phyloP scores from a whole-genome alignment of 371 early-diverging fungal genomes.

The Mortierella sp. region DNA sequence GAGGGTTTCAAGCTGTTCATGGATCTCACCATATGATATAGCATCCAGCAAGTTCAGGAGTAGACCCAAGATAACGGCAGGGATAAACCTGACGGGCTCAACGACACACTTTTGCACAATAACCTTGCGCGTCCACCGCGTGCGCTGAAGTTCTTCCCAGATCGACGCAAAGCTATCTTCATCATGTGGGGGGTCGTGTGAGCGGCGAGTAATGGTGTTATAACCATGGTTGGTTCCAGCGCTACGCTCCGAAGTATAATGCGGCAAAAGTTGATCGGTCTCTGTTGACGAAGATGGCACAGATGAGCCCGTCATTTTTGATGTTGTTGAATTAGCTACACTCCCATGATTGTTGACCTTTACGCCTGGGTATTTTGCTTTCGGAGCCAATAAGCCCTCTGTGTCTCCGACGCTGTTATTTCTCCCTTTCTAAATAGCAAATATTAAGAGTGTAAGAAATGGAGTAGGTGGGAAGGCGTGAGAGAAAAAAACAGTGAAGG shows the following conservation, averaged over 20 bases:
- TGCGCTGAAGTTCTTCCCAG: conserved; percentile 37
- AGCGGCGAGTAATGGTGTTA: conserved; percentile 13
- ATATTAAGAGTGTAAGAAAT: not conserved
- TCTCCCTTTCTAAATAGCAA: conserved; percentile 5
- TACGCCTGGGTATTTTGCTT: conserved; percentile 16
- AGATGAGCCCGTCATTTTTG: conserved; percentile 14
- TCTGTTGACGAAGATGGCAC: conserved; percentile 27
- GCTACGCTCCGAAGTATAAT: conserved; percentile 21
- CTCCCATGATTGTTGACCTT: conserved; percentile 7
- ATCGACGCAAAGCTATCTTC: conserved; percentile 24
- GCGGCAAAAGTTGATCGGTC: conserved; percentile 37
- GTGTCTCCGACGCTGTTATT: conserved; percentile 9
- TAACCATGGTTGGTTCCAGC: conserved; percentile 8
- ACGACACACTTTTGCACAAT: conserved; percentile 58
- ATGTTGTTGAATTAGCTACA: conserved; percentile 3
- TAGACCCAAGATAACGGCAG: conserved; percentile 74
- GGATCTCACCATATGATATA: conserved; percentile 85
- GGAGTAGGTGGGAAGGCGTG: not conserved
- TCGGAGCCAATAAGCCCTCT: conserved; percentile 3
- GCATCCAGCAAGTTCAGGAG: conserved; percentile 94
- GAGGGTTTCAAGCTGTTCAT: conserved; percentile 62
- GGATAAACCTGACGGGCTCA: conserved; percentile 75
- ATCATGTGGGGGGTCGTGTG: conserved; percentile 17
- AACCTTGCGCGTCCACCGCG: conserved; percentile 38
- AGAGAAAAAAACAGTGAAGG: not conserved